phyloP scores from a whole-genome alignment of 371 early-diverging fungal genomes.

The Coemansia sp. region DNA sequence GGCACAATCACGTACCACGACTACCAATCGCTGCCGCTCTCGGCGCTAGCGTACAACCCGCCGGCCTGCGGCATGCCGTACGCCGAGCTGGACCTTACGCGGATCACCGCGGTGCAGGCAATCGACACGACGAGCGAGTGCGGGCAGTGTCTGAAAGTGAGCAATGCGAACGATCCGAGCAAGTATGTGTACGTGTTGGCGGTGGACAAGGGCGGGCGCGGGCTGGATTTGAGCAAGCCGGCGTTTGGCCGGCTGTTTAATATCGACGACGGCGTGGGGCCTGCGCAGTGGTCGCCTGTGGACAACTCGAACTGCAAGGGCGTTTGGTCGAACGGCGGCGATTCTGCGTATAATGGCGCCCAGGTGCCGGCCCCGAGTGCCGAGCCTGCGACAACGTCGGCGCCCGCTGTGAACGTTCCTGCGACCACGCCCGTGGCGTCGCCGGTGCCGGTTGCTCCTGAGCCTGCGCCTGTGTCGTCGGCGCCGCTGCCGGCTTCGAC shows the following conservation, averaged over 20 bases:
- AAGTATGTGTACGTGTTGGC: slow-evolving; percentile 57
- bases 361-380: background rate
- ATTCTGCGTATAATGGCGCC: background rate
- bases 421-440: background rate
- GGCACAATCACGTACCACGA: slow-evolving; percentile 44
- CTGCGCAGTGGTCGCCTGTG: slow-evolving; percentile 44
- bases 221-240: slow-evolving; percentile 54
- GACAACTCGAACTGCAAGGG: slow-evolving; percentile 37
- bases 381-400: background rate
- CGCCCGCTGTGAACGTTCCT: background rate
- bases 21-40: slow-evolving; percentile 35
- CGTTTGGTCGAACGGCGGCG: slow-evolving; percentile 28
- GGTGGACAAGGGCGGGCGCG: slow-evolving; percentile 57
- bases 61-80: slow-evolving; percentile 61
- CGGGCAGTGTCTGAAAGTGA: slow-evolving; percentile 57
- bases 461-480: background rate
- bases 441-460: background rate
- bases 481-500: background rate
- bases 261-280: slow-evolving; percentile 42
- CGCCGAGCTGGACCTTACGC: slow-evolving; percentile 53
- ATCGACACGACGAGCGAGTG: slow-evolving; percentile 53
- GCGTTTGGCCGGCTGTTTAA: slow-evolving; percentile 44
- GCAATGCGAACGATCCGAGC: slow-evolving; percentile 46
- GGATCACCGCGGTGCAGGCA: slow-evolving; percentile 58
- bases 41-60: slow-evolving; percentile 45